A percentile compares a stretch with the other conserved stretches of the same genome.
Conservation (phyloP, 345 rosid species). For the Acer saccharum region DNA sequence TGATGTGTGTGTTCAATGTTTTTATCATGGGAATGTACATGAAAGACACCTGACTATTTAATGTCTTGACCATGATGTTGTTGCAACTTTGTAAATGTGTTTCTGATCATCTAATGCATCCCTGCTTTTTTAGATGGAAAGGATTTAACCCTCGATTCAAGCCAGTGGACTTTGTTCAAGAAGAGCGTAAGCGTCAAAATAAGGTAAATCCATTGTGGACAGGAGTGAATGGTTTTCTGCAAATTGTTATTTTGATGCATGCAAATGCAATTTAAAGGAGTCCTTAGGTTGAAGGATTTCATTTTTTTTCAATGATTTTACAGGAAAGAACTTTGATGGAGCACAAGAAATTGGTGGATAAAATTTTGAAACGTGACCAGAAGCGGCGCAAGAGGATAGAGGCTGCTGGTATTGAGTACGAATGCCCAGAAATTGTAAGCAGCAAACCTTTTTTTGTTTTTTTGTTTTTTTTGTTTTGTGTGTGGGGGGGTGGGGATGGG, state of each 20-base stretch:
- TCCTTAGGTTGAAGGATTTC: too few relatives aligned
- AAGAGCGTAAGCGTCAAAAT: constrained; percentile 61
- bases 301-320: neutral
- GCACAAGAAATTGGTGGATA: constrained; percentile 68
- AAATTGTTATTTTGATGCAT: constrained; percentile 2
- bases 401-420: constrained; percentile 83
- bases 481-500: too few relatives aligned
- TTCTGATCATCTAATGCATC: constrained; percentile 11
- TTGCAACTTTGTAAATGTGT: neutral
- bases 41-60: neutral
- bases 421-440: constrained; percentile 90
- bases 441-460: neutral
- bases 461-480: too few relatives aligned
- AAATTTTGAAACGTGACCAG: constrained; percentile 63
- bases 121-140: constrained; percentile 62
- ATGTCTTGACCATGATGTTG: neutral
- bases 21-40: neutral
- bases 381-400: constrained; percentile 69
- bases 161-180: constrained; percentile 64
- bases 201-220: constrained; percentile 43
- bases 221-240: neutral
- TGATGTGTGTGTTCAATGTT: neutral
- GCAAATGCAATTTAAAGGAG: neutral
- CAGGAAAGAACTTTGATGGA: constrained; percentile 93
- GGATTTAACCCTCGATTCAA: constrained; percentile 56